Conservation (phyloP, 1,139 yeast species). For the Yamadazyma pseudoaaseri region DNA sequence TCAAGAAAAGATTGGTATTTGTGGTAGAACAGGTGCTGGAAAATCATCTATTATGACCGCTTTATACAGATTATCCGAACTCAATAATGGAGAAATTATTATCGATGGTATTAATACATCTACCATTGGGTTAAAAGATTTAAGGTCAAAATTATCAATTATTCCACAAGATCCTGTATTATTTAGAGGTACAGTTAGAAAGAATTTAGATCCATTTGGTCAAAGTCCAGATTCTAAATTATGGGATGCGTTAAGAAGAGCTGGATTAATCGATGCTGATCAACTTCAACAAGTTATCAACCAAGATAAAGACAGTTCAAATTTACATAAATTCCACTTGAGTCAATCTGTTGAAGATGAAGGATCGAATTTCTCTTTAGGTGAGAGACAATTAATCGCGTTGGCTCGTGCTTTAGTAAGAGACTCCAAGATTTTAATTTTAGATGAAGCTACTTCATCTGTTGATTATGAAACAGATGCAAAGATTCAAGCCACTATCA, state of each 20-base stretch:
- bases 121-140: conserved; percentile 67
- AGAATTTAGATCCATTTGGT: conserved; percentile 70
- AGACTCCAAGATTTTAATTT: conserved; percentile 34
- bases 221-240: conserved; percentile 30
- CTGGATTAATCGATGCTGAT: conserved; percentile 25
- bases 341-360: conserved; percentile 41
- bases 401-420: conserved; percentile 43
- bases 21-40: conserved; percentile 85
- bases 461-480: conserved; percentile 45
- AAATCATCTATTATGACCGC: conserved; percentile 73
- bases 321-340: conserved; percentile 34
- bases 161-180: conserved; percentile 95
- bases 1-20: conserved; percentile 69
- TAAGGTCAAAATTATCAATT: conserved; percentile 77
- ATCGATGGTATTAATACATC: conserved; percentile 63
- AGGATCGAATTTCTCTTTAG: conserved; percentile 39
- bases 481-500: conserved; percentile 37
- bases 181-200: conserved; percentile 77
- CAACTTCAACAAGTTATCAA: conserved; percentile 40
- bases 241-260: conserved; percentile 36
- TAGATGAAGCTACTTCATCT: conserved; percentile 45
- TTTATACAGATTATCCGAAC: conserved; percentile 60
- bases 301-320: conserved; percentile 49
- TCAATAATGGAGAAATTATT: conserved; percentile 47
- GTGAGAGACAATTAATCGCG: conserved; percentile 42